phyloP scores from a whole-genome alignment of 2,329 filamentous ascomycete species.

The Penicillium sp. region DNA sequence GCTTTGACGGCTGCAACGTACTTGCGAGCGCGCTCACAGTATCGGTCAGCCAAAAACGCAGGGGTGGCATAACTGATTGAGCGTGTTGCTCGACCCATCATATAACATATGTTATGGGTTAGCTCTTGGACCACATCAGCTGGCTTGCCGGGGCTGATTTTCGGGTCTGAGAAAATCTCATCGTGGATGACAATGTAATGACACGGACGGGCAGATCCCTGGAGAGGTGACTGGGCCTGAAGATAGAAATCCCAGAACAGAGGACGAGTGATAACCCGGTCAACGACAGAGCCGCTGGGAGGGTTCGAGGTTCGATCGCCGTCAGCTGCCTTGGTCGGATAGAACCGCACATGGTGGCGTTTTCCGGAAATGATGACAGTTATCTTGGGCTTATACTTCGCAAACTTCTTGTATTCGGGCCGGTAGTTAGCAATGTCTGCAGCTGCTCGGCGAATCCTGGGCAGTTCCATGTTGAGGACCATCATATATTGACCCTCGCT shows the following conservation, averaged over 20 bases:
- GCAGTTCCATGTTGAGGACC: slow-evolving; percentile 67
- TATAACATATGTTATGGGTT: slow-evolving; percentile 26
- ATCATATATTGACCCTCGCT: slow-evolving; percentile 77
- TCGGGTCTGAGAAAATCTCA: slow-evolving; percentile 57
- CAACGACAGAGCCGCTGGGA: slow-evolving; percentile 74
- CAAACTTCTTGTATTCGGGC: background rate
- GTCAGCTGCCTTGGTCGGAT: slow-evolving; percentile 57
- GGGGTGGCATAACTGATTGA: slow-evolving; percentile 25
- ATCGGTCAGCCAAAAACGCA: slow-evolving; percentile 26
- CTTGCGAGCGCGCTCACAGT: slow-evolving; percentile 24
- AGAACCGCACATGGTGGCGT: slow-evolving; percentile 84
- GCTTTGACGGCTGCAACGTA: slow-evolving; percentile 15
- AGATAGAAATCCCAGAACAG: slow-evolving; percentile 81
- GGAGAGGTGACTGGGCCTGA: slow-evolving; percentile 73
- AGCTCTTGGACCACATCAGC: slow-evolving; percentile 19
- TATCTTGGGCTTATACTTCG: slow-evolving; percentile 56
- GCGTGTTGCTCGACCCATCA: slow-evolving; percentile 29
- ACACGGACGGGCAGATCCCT: slow-evolving; percentile 77
- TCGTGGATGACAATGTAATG: slow-evolving; percentile 75
- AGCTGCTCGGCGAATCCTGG: slow-evolving; percentile 57
- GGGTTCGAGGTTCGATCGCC: slow-evolving; percentile 63
- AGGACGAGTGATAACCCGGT: slow-evolving; percentile 73
- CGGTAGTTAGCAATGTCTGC: slow-evolving; percentile 45
- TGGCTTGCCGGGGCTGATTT: slow-evolving; percentile 2
- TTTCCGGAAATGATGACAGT: slow-evolving; percentile 79